These are phyloP conservation scores for Wallacemonas sp. DNA, from an alignment of 208 protist species.

Conservation along the genomic window DNA sequence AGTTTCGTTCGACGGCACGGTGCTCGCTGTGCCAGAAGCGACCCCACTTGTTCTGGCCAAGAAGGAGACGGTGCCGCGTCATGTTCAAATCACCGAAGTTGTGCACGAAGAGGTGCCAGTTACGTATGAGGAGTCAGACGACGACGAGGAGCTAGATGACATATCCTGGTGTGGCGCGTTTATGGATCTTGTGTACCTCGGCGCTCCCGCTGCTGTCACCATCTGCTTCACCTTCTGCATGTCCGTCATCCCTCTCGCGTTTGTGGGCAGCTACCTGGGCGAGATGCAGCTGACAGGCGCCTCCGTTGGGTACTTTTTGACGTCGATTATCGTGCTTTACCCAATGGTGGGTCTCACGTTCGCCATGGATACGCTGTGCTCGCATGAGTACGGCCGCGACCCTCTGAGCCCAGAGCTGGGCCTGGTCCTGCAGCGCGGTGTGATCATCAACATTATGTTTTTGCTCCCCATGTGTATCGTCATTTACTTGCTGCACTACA, in stretches of 20 bases:
- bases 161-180: constrained; percentile 38
- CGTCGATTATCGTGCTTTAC: constrained; percentile 68
- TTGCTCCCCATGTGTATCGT: constrained; percentile 51
- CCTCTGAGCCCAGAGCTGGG: constrained; percentile 68
- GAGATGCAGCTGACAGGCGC: constrained; percentile 61
- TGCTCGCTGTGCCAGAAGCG: constrained; percentile 30
- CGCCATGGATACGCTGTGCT: constrained; percentile 83
- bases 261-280: constrained; percentile 78
- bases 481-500: constrained; percentile 46
- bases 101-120: constrained; percentile 22
- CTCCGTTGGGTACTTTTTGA: constrained; percentile 84
- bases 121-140: constrained; percentile 25
- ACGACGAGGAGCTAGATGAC: constrained; percentile 40
- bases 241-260: constrained; percentile 72
- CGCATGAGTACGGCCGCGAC: constrained; percentile 82
- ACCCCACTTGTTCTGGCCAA: constrained; percentile 37
- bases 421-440: constrained; percentile 72
- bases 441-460: constrained; percentile 71
- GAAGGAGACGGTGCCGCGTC: constrained; percentile 17
- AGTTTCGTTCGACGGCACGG: constrained; percentile 19
- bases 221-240: constrained; percentile 83
- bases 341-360: constrained; percentile 82
- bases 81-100: constrained; percentile 42
- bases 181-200: constrained; percentile 67
- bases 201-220: constrained; percentile 59